Base-by-base conservation (phyloP, 192 early-diverging fungal genomes). In the Lunasporangiospora selenospora region DNA sequence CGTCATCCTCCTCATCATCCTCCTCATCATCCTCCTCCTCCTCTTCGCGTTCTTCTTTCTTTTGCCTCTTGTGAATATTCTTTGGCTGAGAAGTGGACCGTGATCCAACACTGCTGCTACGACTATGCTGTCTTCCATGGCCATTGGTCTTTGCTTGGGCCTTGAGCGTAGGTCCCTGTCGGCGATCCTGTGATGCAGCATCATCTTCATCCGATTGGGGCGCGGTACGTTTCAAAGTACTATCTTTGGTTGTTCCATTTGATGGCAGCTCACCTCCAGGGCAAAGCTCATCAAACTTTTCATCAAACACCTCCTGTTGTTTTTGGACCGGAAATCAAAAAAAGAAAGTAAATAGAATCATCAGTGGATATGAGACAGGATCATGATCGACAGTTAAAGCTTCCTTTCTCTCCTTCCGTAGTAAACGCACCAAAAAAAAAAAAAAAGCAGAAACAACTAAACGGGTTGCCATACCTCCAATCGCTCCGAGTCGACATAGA, bases 401-500 rank as follows among this genome's bases (percentile, higher is more conserved):
- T 29, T n/a, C 18, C 16, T 15, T 41, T 41, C 16, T 41, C 18
- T 18, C 18, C 16, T 41, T 41, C 40, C 40, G 18, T 41, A 16
- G 18, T n/a, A 23, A 38, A 13, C 8, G 44, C 55, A 47, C 40
- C 7, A 36, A 38, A 46, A 38, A 52, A 54, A n/a, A 19, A 31
- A 2, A 3, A 6, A 15, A 43, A 18, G 11, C 23, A n/a, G 41
- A 1, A 18, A 6, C 16, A 13, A 65, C 18, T 6, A 24, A 16
- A 21, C 6, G 13, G 6, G 31, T 48, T 18, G 16, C 34, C 23
- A 50, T 80, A 81, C 83, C 80, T 83, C 73, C 66, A 86, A 62
- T 32, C 67, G 52, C 33, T 86, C 78, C 11, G 97, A 95, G 73
- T 99, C 95, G n/a, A 88, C 80, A 77, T 91, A 97, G 0, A 99